These are phyloP conservation scores for Tolypocladium amazonense DNA, from an alignment of 2,329 filamentous ascomycete genomes.

Conservation along the genomic window DNA sequence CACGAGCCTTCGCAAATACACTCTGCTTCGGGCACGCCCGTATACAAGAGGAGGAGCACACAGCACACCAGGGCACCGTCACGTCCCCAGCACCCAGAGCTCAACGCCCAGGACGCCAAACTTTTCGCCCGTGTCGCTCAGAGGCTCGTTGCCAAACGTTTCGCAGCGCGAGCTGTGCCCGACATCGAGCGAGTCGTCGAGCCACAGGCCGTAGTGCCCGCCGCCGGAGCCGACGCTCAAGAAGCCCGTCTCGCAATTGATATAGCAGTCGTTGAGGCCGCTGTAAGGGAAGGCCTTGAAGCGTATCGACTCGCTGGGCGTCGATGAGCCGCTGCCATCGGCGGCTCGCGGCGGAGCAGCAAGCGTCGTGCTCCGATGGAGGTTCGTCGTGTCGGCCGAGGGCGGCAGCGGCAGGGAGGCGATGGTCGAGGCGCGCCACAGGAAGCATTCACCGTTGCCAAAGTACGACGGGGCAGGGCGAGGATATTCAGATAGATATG, in stretches of 20 bases:
- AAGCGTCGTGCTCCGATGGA: conserved; percentile 29
- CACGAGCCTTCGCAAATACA: too few relatives aligned
- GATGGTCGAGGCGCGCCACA: conserved; percentile 50
- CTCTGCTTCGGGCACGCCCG: not conserved
- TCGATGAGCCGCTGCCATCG: conserved; percentile 9
- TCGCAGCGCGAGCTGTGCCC: conserved; percentile 76
- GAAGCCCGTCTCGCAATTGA: conserved; percentile 80
- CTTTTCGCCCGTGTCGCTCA: conserved; percentile 87
- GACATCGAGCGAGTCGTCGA: conserved; percentile 74
- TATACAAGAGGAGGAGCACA: not conserved
- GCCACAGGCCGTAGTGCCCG: conserved; percentile 87
- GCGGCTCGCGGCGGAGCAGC: conserved; percentile 15
- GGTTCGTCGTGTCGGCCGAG: conserved; percentile 38
- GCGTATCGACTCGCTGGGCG: conserved; percentile 59
- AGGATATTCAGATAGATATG: conserved; percentile 84
- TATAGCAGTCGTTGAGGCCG: conserved; percentile 92
- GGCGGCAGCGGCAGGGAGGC: conserved; percentile 41
- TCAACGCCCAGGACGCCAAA: conserved; percentile 89
- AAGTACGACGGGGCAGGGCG: conserved; percentile 78
- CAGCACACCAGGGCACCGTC: not conserved
- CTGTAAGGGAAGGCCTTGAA: conserved; percentile 98
- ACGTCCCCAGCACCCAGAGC: conserved; percentile 75
- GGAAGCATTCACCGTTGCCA: conserved; percentile 89
- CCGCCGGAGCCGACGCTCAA: conserved; percentile 81
- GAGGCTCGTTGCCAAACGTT: conserved; percentile 88